phyloP scores from a whole-genome alignment of 495 filamentous ascomycete species.

The Xylaria castorea region DNA sequence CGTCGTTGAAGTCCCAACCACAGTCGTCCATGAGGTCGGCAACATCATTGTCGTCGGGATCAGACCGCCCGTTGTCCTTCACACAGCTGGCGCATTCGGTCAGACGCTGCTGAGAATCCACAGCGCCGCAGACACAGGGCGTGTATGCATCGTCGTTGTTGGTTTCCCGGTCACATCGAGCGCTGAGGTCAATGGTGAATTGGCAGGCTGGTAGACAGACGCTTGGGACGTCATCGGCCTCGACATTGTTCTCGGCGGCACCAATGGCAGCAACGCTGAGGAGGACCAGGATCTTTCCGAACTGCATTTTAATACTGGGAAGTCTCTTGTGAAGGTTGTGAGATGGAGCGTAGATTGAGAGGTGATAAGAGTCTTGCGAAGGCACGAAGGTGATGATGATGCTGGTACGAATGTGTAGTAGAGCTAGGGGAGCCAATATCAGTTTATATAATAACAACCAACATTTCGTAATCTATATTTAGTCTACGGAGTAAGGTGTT shows the following conservation, averaged over 20 bases:
- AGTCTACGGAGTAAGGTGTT: no score
- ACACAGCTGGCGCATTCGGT: constrained; percentile 30
- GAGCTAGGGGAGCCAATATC: not conserved
- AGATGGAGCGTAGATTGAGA: not conserved
- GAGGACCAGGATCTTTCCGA: not conserved
- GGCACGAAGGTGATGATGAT: not conserved
- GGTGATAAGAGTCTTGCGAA: not conserved
- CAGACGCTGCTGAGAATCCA: constrained; percentile 6
- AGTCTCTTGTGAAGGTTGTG: not conserved
- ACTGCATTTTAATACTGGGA: constrained; percentile 8
- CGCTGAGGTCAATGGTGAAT: constrained; percentile 26
- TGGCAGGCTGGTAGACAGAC: constrained; percentile 26
- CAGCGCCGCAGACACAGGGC: constrained; percentile 18
- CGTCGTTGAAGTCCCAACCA: constrained; percentile 24
- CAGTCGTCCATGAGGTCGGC: constrained; percentile 29
- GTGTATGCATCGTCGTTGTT: constrained; percentile 17
- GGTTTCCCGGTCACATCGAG: constrained; percentile 22
- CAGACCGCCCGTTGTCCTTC: constrained; percentile 21
- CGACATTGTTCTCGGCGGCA: constrained; percentile 27
- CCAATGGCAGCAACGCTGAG: constrained; percentile 19
- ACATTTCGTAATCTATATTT: not conserved
- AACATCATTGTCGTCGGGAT: constrained; percentile 28
- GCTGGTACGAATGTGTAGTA: not conserved
- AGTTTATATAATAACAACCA: not conserved
- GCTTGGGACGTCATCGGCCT: constrained; percentile 22